phyloP scores from a whole-genome alignment of 2,329 filamentous ascomycete species.

The Acrodontium crateriforme region DNA sequence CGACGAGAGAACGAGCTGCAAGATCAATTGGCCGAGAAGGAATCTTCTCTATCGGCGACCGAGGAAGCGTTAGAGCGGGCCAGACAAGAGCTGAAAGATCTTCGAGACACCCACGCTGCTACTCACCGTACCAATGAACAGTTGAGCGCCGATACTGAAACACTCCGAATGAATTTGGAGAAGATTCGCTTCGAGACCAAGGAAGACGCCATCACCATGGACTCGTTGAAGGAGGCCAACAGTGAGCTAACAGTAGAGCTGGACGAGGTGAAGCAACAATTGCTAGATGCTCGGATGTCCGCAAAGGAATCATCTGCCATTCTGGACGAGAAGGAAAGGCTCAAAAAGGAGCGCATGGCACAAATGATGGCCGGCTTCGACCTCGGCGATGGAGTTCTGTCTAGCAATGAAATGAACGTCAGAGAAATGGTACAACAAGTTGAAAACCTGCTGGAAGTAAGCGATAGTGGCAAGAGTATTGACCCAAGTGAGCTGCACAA shows the following conservation, averaged over 20 bases:
- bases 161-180: constrained; percentile 92
- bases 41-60: constrained; percentile 61
- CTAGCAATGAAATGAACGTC: constrained; percentile 78
- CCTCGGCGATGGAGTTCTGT: constrained; percentile 82
- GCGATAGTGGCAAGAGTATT: constrained; percentile 62
- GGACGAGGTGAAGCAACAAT: constrained; percentile 90
- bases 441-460: constrained; percentile 63
- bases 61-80: constrained; percentile 72
- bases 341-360: constrained; percentile 98
- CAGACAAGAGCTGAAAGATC: constrained; percentile 69
- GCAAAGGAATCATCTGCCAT: constrained; percentile 85
- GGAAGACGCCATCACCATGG: constrained; percentile 95
- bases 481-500: constrained; percentile 68
- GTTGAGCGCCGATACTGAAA: constrained; percentile 72
- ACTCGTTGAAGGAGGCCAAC: constrained; percentile 91
- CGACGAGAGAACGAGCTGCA: constrained; percentile 92
- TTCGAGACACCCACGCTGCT: constrained; percentile 76
- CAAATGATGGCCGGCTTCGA: constrained; percentile 99
- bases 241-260: constrained; percentile 80
- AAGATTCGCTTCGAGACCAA: constrained; percentile 92
- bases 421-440: constrained; percentile 72
- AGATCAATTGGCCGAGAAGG: constrained; percentile 88
- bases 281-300: constrained; percentile 91
- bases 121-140: constrained; percentile 83
- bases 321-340: constrained; percentile 93